These are phyloP conservation scores for Blastobotrys raffinosifermentans DNA, from an alignment of 1,139 yeast species.

Conservation along the genomic window DNA sequence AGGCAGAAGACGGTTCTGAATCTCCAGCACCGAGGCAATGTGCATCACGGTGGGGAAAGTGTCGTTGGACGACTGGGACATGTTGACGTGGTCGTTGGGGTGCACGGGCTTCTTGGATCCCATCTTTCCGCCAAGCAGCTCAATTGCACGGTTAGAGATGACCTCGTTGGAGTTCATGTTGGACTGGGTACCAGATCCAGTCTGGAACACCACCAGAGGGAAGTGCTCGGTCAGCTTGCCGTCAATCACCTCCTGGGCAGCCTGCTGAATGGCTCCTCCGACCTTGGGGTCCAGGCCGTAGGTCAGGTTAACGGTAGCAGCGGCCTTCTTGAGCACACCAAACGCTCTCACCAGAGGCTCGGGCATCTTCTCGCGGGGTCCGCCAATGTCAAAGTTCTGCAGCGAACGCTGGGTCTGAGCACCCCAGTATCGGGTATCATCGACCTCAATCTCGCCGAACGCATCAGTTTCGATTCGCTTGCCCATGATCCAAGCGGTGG, in stretches of 20 bases:
- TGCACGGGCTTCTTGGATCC: constrained; percentile 94
- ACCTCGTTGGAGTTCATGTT: constrained; percentile 99
- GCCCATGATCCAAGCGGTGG: constrained; percentile 19
- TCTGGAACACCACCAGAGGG: constrained; percentile 97
- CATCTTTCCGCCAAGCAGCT: constrained; percentile 80
- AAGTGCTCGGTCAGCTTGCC: constrained; percentile 91
- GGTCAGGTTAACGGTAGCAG: constrained; percentile 83
- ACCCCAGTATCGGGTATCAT: constrained; percentile 84
- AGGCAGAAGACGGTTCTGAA: constrained; percentile 68
- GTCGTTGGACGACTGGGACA: constrained; percentile 97
- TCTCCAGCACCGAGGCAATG: constrained; percentile 94
- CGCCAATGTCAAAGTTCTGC: constrained; percentile 94
- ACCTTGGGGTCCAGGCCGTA: constrained; percentile 84
- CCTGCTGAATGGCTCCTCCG: constrained; percentile 79
- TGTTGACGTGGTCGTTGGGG: constrained; percentile 97
- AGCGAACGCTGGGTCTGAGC: constrained; percentile 91
- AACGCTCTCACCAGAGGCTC: constrained; percentile 86
- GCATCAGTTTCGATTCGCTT: constrained; percentile 87
- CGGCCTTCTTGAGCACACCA: constrained; percentile 89
- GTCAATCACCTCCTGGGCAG: constrained; percentile 90
- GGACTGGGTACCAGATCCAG: constrained; percentile 98
- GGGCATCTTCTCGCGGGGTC: constrained; percentile 84
- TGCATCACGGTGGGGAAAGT: constrained; percentile 99
- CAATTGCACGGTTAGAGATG: constrained; percentile 96
- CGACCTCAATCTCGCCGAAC: constrained; percentile 92